Evolutionary conservation across 2,329 filamentous ascomycete species (phyloP).

Genomic region (Ophiosphaerella korrae): DNA sequence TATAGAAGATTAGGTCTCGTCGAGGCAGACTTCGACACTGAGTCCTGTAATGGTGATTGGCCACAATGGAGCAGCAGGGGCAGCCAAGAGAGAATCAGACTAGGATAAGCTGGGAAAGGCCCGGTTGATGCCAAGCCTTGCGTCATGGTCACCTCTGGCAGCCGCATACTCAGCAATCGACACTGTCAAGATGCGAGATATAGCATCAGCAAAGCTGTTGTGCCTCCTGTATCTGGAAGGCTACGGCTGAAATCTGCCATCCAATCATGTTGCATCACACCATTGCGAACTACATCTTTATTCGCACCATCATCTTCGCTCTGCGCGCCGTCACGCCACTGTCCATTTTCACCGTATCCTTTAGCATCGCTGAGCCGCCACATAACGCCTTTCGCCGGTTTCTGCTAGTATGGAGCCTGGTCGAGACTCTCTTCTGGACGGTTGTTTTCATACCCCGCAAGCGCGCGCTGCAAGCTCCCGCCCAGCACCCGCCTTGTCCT

Average conservation of each 20-base stretch:
- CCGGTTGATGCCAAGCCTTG: too few relatives aligned
- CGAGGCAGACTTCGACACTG: too few relatives aligned
- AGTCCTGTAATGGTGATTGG: too few relatives aligned
- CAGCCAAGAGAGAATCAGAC: too few relatives aligned
- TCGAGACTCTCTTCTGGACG: slow-evolving; percentile 62
- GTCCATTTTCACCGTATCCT: slow-evolving; percentile 53
- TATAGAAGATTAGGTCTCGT: too few relatives aligned
- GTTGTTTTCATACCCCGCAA: slow-evolving; percentile 60
- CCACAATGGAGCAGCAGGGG: too few relatives aligned
- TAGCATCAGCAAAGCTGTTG: too few relatives aligned
- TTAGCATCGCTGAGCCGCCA: slow-evolving; percentile 42
- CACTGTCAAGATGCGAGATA: too few relatives aligned
- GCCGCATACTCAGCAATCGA: too few relatives aligned
- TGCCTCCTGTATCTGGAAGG: not conserved
- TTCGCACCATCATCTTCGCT: slow-evolving; percentile 55
- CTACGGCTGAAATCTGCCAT: not conserved
- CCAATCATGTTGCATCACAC: slow-evolving; percentile 49
- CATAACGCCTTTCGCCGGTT: slow-evolving; percentile 33
- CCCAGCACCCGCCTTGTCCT: slow-evolving; percentile 56
- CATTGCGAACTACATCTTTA: slow-evolving; percentile 49
- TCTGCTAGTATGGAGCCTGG: slow-evolving; percentile 52
- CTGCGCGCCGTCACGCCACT: slow-evolving; percentile 58
- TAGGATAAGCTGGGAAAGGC: too few relatives aligned
- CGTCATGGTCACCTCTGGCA: too few relatives aligned
- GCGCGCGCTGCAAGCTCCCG: slow-evolving; percentile 57